A percentile compares a stretch with the other conserved stretches of the same genome.
phyloP scores from a whole-genome alignment of 495 filamentous ascomycete species.

The Penicillium salamii region DNA sequence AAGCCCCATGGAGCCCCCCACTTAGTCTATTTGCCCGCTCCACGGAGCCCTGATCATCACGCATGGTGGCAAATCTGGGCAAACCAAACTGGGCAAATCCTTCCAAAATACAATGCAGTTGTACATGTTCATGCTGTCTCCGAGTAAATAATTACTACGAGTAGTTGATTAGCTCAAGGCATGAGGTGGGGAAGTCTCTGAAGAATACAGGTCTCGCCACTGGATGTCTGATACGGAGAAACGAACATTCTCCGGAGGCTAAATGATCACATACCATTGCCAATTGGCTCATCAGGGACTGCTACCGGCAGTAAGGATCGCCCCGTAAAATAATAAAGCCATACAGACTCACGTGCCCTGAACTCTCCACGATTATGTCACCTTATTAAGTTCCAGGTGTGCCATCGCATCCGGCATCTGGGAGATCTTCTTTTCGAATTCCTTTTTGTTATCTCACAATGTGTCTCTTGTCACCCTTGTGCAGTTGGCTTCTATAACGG shows the following conservation, averaged over 20 bases:
- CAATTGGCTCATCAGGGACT: too few relatives aligned
- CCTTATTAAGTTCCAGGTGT: conserved; percentile 1
- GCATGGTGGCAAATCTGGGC: neutral
- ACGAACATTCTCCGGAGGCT: conserved; percentile 6
- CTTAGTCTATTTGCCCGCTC: neutral
- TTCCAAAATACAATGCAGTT: too few relatives aligned
- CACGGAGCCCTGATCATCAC: neutral
- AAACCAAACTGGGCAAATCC: neutral
- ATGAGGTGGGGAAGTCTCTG: neutral
- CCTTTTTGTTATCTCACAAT: neutral
- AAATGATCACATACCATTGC: neutral
- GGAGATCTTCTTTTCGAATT: neutral
- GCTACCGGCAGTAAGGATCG: too few relatives aligned
- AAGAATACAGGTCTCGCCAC: too few relatives aligned
- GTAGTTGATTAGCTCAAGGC: too few relatives aligned
- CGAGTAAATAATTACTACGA: too few relatives aligned
- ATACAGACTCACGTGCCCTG: conserved; percentile 2
- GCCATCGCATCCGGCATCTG: conserved; percentile 11
- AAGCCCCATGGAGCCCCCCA: neutral
- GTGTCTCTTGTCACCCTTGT: neutral
- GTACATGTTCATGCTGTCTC: too few relatives aligned
- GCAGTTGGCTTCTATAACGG: conserved; percentile 5
- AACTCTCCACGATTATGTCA: conserved; percentile 3
- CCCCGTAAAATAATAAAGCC: too few relatives aligned
- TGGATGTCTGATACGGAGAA: too few relatives aligned